Evolutionary conservation across 495 filamentous ascomycete species (phyloP).

Genomic region (Pyrenopolyporus hunteri): DNA sequence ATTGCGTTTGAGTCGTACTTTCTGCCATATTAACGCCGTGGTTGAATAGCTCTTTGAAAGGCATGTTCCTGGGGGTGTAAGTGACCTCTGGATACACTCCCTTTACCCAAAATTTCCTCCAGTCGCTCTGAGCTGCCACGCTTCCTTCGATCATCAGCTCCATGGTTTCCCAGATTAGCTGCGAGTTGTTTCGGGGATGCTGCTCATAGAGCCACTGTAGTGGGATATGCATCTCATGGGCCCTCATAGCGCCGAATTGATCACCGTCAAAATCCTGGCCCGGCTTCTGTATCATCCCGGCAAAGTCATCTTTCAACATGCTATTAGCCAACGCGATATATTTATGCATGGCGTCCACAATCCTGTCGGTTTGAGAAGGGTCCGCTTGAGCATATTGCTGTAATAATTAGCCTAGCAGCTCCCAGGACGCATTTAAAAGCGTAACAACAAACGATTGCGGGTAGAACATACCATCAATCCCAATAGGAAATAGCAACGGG

Average conservation of each 20-base stretch:
- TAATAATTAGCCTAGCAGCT: conserved; percentile 37
- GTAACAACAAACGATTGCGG: background rate
- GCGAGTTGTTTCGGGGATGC: conserved; percentile 40
- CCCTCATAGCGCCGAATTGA: conserved; percentile 55
- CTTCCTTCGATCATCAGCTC: conserved; percentile 44
- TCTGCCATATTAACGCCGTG: conserved; percentile 44
- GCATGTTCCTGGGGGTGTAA: conserved; percentile 33
- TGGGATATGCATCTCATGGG: conserved; percentile 57
- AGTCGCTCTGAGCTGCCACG: conserved; percentile 46
- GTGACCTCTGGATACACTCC: conserved; percentile 42
- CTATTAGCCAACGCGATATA: conserved; percentile 50
- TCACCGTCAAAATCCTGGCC: conserved; percentile 48
- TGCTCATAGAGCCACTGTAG: conserved; percentile 65
- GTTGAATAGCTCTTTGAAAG: conserved; percentile 36
- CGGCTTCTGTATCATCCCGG: conserved; percentile 53
- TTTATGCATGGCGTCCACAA: conserved; percentile 48
- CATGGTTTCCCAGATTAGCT: conserved; percentile 45
- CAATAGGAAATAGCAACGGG: conserved; percentile 58
- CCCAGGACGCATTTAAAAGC: background rate
- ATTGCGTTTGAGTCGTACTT: conserved; percentile 25
- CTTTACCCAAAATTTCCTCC: conserved; percentile 40
- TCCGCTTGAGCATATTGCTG: conserved; percentile 62
- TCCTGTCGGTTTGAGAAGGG: conserved; percentile 41
- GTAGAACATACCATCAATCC: conserved; percentile 51
- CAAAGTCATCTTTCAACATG: conserved; percentile 61